phyloP scores from a whole-genome alignment of 1,139 yeast genomes.

The Debaryomyces udenii region DNA sequence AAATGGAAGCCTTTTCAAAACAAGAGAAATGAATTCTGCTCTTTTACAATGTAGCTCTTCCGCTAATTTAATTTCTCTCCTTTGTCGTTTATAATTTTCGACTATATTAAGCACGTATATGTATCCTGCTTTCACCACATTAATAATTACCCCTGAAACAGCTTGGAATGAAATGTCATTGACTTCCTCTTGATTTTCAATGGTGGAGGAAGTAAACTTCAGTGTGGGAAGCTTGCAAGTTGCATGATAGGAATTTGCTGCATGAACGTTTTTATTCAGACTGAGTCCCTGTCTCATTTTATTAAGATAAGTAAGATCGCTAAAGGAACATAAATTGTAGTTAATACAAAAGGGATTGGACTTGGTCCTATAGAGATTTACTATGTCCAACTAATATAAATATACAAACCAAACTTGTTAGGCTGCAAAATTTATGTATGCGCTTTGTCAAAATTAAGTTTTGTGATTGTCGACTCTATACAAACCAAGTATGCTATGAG shows the following conservation, averaged over 20 bases:
- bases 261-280: too few relatives aligned
- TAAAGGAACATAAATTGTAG: background rate
- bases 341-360: background rate
- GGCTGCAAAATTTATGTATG: constrained; percentile 9
- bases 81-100: constrained; percentile 7
- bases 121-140: background rate
- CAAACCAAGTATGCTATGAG: constrained; percentile 1
- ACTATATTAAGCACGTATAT: constrained; percentile 3
- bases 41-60: constrained; percentile 9
- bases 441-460: constrained; percentile 3
- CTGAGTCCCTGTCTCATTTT: background rate
- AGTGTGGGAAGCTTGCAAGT: too few relatives aligned
- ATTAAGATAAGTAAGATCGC: background rate
- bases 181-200: background rate
- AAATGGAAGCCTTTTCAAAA: constrained; percentile 19
- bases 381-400: background rate
- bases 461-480: background rate
- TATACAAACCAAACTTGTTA: constrained; percentile 1
- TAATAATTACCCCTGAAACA: background rate
- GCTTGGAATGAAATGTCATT: background rate
- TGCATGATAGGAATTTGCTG: too few relatives aligned
- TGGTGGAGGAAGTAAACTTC: too few relatives aligned
- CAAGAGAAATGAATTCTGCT: constrained; percentile 13
- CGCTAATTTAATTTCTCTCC: constrained; percentile 3
- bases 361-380: background rate